A percentile compares a stretch with the other conserved stretches of the same genome.
phyloP scores from a whole-genome alignment of 2,329 filamentous ascomycete genomes.

The Epichloe sp. region DNA sequence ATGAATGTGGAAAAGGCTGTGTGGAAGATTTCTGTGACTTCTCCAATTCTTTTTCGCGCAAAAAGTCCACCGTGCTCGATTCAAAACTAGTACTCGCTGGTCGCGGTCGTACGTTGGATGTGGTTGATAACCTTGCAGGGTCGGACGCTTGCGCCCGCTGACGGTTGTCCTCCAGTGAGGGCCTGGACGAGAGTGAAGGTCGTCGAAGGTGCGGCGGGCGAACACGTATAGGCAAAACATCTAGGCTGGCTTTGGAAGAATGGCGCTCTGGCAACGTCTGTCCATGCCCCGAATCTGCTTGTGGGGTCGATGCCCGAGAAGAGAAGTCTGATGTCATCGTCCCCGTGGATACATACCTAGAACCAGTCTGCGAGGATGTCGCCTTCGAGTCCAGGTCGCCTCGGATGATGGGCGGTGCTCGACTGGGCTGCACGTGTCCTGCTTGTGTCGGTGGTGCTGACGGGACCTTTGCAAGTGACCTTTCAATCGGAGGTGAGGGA shows the following conservation, averaged over 20 bases:
- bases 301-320: conserved; percentile 26
- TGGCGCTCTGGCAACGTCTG: conserved; percentile 5
- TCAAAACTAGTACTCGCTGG: conserved; percentile 76
- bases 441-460: conserved; percentile 29
- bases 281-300: conserved; percentile 9
- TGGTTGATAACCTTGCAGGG: conserved; percentile 10
- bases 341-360: conserved; percentile 44
- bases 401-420: conserved; percentile 50
- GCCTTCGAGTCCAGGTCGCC: conserved; percentile 49
- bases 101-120: conserved; percentile 41
- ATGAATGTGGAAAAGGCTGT: neutral
- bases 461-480: conserved; percentile 23
- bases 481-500: conserved; percentile 15
- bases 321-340: conserved; percentile 62
- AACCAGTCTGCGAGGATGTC: conserved; percentile 32
- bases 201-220: conserved; percentile 14
- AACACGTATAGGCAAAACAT: conserved; percentile 8
- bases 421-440: conserved; percentile 32
- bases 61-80: conserved; percentile 61
- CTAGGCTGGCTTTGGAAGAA: neutral
- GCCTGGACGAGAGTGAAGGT: conserved; percentile 9
- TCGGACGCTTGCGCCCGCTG: conserved; percentile 10
- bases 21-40: conserved; percentile 20
- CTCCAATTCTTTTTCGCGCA: conserved; percentile 59
- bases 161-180: conserved; percentile 12